Base-by-base conservation (phyloP, 352 stramenopile genomes). In the Pythium coloratum region DNA sequence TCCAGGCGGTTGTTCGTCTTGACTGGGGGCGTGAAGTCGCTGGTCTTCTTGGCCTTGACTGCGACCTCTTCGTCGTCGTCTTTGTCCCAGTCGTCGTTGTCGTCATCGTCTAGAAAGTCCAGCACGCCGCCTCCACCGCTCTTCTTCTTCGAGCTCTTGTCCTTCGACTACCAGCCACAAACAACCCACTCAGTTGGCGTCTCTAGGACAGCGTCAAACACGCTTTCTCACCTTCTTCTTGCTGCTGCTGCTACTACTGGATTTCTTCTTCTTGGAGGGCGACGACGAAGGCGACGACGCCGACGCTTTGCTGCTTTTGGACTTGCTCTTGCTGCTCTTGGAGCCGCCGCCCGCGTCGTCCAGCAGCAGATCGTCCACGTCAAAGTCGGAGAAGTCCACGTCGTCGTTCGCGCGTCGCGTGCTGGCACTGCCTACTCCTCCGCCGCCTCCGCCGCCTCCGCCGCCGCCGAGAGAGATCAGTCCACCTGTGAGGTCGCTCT, bases 321-420 rank as follows among this genome's bases (percentile, higher is more conserved):
- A 78, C 32, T 78, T 87, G 62, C 59, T 59, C 42, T 79, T 85
- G 51, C 44, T 70, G 46, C 49, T 70, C 7, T 60, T 78, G 6
- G 56, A 64, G 9, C 18, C 44, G 28, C 46, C 57, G 38, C 12
- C 30, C 36, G 6, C 10, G 14, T 71, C 77, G 51, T 90, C 81
- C 9, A 73, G 70, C 14, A 90, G 69, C 32, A 91, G 60, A 28
- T 87, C 77, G 38, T 80, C 81, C 2, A 90, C 77, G 53, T 89
- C 75, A 49, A 89, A 85, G 59, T 86, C 77, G 13, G 55, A 69
- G 61, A 84, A 81, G 32, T 88, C 80, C 30, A 82, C 60, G 57
- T 85, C 79, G n/a, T 67, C 67, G 44, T 26, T 65, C 64, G 32
- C 72, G 59, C 56, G 55, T 32, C 33, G 56, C 3, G 62, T 53